Conservation (phyloP, 441 rosid genomes). For the Gossypium davidsonii region DNA sequence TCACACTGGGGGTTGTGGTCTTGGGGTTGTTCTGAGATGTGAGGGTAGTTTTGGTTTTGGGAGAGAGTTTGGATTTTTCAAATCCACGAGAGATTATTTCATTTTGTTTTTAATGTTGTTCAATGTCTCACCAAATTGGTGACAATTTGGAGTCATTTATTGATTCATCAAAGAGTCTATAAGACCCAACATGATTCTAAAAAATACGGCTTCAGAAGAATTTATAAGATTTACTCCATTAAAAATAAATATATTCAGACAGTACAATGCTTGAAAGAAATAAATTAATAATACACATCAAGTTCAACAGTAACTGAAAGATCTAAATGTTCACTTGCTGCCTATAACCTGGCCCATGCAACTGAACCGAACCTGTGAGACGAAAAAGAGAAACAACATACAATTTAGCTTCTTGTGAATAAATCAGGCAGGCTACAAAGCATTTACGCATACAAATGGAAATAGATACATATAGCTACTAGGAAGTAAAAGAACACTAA, state of each 20-base stretch:
- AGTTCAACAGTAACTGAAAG: not conserved
- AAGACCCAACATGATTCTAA: not conserved
- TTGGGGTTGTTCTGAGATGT: slow-evolving; percentile 25
- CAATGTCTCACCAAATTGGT: not conserved
- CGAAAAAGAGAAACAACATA: not conserved
- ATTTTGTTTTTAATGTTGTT: not conserved
- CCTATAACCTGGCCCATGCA: not conserved
- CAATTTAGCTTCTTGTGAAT: not conserved
- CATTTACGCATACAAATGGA: not conserved
- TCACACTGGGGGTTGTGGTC: slow-evolving; percentile 20
- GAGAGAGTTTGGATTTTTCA: not conserved
- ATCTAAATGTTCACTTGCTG: not conserved
- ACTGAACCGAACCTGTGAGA: not conserved
- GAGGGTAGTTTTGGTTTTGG: not conserved
- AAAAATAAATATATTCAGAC: not conserved
- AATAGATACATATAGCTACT: not conserved
- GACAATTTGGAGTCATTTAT: not conserved
- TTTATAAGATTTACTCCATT: not conserved
- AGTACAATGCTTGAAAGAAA: not conserved
- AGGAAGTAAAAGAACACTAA: no score
- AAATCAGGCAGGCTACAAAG: not conserved
- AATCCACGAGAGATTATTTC: not conserved
- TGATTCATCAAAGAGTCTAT: not conserved
- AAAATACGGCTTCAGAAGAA: not conserved
- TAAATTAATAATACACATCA: not conserved